phyloP scores from a whole-genome alignment of 2,329 filamentous ascomycete species.

The Seiridium unicorne region DNA sequence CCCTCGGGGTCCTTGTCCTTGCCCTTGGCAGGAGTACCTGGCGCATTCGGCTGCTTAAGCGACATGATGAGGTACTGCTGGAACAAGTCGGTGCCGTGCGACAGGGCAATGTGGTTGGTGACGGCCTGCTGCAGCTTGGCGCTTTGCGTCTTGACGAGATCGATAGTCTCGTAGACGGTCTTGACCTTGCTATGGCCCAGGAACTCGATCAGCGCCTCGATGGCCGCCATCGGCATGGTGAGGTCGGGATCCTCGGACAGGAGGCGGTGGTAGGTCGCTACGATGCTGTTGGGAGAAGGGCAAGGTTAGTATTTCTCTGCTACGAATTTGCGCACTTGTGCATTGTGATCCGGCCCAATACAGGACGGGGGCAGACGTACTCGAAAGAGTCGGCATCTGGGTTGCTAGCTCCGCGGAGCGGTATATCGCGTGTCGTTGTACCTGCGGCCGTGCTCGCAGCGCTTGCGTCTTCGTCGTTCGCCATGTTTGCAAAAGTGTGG shows the following conservation, averaged over 20 bases:
- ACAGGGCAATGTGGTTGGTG: slow-evolving; percentile 86
- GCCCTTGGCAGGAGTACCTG: slow-evolving; percentile 10
- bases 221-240: slow-evolving; percentile 93
- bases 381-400: slow-evolving; percentile 11
- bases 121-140: slow-evolving; percentile 74
- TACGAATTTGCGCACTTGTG: no score
- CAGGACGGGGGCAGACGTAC: background rate
- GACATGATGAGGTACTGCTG: slow-evolving; percentile 86
- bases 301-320: background rate
- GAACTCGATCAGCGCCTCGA: slow-evolving; percentile 85
- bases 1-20: slow-evolving; percentile 33
- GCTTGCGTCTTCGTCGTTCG: background rate
- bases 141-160: slow-evolving; percentile 76
- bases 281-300: slow-evolving; percentile 41
- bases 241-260: slow-evolving; percentile 72
- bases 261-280: slow-evolving; percentile 52
- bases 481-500: slow-evolving; percentile 1
- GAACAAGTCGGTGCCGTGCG: slow-evolving; percentile 93
- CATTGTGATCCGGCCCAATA: no score
- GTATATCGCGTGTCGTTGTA: slow-evolving; percentile 6
- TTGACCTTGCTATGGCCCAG: slow-evolving; percentile 76
- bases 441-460: background rate
- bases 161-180: slow-evolving; percentile 92
- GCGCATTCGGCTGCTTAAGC: slow-evolving; percentile 53
- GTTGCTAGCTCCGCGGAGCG: slow-evolving; percentile 8